phyloP scores from a whole-genome alignment of 768 basidiomycete genomes.

The Tulasnella sp. region DNA sequence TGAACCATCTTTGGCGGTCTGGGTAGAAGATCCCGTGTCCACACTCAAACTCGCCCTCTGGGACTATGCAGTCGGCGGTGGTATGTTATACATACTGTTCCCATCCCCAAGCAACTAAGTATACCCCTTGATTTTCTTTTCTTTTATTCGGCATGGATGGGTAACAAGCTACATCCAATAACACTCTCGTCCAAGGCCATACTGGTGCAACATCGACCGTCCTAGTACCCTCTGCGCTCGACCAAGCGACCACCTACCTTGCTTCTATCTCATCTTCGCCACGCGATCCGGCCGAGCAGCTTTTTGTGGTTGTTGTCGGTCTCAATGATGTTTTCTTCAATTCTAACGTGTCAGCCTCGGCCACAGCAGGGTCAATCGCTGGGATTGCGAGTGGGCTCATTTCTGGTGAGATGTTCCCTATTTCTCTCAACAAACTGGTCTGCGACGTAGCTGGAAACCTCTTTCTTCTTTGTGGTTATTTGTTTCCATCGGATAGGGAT shows the following conservation, averaged over 20 bases:
- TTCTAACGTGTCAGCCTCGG: background rate
- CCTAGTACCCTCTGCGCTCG: background rate
- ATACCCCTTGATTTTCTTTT: background rate
- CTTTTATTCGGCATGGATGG: background rate
- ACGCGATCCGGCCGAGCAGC: background rate
- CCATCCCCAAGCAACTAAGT: no score
- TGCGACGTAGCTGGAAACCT: no score
- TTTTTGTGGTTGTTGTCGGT: background rate
- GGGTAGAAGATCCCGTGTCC: no score
- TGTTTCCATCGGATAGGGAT: no score
- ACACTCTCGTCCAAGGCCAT: background rate
- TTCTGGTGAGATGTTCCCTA: no score
- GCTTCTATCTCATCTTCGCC: background rate
- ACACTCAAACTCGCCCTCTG: no score
- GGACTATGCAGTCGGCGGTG: background rate
- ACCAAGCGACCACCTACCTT: background rate
- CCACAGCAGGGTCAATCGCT: no score
- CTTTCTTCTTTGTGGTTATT: no score
- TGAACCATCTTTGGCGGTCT: no score
- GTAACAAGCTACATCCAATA: background rate
- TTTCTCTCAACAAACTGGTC: no score
- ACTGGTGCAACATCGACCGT: constrained; percentile 3
- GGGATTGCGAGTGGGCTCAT: no score
- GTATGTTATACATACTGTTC: no score
- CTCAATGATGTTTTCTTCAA: constrained; percentile 1